Percentiles rank a stretch among this genome's conserved stretches.
These are phyloP conservation scores for Hericium rajendrae DNA, from an alignment of 768 basidiomycete genomes.

Conservation along the genomic window DNA sequence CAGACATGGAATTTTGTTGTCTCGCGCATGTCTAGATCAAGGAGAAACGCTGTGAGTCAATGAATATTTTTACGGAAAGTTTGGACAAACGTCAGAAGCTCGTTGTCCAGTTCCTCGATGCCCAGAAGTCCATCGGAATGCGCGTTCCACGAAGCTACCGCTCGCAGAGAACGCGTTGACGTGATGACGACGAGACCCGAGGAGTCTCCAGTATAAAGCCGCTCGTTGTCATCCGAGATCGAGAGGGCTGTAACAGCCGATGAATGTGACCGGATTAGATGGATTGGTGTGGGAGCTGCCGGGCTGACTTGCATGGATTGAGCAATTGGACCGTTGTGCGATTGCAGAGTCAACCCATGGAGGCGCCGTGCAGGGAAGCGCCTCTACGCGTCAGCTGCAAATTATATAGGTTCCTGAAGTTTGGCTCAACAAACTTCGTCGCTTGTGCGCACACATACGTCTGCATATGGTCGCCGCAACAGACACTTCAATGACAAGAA, in stretches of 20 bases:
- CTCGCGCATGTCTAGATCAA: slow-evolving; percentile 65
- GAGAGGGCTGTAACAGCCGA: slow-evolving; percentile 49
- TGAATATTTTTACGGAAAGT: neutral
- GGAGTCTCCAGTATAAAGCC: slow-evolving; percentile 81
- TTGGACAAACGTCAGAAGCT: slow-evolving; percentile 66
- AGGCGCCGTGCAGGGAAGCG: neutral
- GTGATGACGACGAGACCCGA: slow-evolving; percentile 71
- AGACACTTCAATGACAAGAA: no score
- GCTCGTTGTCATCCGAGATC: slow-evolving; percentile 64
- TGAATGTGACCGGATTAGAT: slow-evolving; percentile 67
- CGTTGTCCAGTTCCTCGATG: slow-evolving; percentile 60
- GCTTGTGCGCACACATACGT: no score
- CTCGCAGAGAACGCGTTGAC: slow-evolving; percentile 67
- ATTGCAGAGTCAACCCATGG: neutral
- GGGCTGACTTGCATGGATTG: neutral
- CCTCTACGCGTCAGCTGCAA: no score
- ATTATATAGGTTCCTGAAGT: no score
- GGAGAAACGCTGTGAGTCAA: neutral
- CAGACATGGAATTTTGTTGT: slow-evolving; percentile 82
- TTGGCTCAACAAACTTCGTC: no score
- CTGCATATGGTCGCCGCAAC: no score
- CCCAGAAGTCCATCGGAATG: slow-evolving; percentile 73
- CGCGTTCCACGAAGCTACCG: slow-evolving; percentile 65
- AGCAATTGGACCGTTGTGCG: neutral
- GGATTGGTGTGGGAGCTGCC: slow-evolving; percentile 45